These are phyloP conservation scores for Anthracocystis setariae DNA, from an alignment of 1,284 basidiomycete genomes.

Conservation along the genomic window DNA sequence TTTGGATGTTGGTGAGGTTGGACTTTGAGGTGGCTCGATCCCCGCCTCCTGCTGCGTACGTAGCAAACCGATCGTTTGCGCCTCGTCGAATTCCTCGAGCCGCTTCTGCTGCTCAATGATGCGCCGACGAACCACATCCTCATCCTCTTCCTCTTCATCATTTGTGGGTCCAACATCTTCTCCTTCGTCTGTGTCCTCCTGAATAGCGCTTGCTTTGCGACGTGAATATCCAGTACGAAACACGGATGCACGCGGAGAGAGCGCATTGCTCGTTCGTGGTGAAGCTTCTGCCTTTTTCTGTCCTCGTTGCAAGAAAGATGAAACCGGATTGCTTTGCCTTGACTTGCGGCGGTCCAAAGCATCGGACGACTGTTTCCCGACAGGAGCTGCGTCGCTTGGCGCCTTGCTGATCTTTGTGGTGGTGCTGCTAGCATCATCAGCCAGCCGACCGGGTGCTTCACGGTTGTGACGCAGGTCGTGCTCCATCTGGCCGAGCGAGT, in stretches of 20 bases:
- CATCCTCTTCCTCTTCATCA: conserved; percentile 33
- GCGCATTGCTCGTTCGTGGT: neutral
- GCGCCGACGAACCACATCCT: conserved; percentile 21
- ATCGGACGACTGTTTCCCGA: conserved; percentile 13
- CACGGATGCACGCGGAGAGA: conserved; percentile 7
- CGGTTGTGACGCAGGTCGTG: conserved; percentile 26
- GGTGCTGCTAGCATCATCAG: neutral
- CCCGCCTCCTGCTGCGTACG: conserved; percentile 40
- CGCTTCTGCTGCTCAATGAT: conserved; percentile 35
- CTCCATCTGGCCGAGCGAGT: conserved; percentile 18
- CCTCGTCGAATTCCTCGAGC: conserved; percentile 41
- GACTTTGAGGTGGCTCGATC: conserved; percentile 26
- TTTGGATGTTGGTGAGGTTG: conserved; percentile 8
- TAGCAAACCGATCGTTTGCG: conserved; percentile 33
- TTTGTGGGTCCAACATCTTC: neutral
- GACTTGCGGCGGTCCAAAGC: conserved; percentile 12
- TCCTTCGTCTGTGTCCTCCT: neutral
- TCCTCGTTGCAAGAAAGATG: conserved; percentile 15
- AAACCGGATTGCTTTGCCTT: neutral
- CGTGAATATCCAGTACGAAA: neutral
- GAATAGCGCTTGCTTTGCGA: conserved; percentile 6
- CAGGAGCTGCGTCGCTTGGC: neutral
- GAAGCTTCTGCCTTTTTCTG: conserved; percentile 5
- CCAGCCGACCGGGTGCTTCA: conserved; percentile 20
- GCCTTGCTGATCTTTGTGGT: neutral